Percentiles rank a stretch among this genome's conserved stretches.
Conservation (phyloP, 1,284 basidiomycete genomes). For the Rhodotorula glutinis region DNA sequence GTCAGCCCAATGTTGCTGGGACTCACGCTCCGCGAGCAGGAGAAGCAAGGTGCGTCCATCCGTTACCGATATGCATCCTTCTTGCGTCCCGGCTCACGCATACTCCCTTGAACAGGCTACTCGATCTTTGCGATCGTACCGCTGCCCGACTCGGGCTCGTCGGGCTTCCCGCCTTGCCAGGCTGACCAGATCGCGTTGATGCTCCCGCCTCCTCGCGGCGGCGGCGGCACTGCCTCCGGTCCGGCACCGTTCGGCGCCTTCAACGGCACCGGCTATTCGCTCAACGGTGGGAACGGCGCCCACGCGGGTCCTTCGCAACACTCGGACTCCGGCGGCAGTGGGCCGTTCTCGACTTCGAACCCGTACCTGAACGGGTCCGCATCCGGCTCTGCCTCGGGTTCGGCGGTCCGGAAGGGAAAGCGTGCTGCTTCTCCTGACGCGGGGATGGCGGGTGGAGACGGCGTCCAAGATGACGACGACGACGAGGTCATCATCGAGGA, state of each 20-base stretch:
- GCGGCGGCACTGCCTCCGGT: neutral
- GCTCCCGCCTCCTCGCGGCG: constrained; percentile 18
- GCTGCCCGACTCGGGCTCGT: constrained; percentile 51
- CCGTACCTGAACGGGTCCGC: no score
- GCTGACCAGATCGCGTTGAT: constrained; percentile 64
- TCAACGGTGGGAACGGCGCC: neutral
- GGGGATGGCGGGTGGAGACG: neutral
- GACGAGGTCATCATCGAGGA: constrained; percentile 26
- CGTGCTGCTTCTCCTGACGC: constrained; percentile 1
- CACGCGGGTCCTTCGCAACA: constrained; percentile 1
- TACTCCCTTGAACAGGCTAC: constrained; percentile 64
- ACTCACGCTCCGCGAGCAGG: constrained; percentile 82
- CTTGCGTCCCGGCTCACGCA: no score
- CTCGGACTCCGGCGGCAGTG: neutral
- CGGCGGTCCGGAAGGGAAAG: constrained; percentile 5
- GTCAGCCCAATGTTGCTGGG: constrained; percentile 76
- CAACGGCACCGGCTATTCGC: constrained; percentile 6
- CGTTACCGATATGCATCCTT: neutral
- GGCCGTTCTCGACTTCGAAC: neutral
- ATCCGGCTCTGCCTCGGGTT: neutral
- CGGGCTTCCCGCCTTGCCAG: constrained; percentile 51
- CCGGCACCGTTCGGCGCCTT: constrained; percentile 2
- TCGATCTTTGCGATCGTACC: constrained; percentile 72
- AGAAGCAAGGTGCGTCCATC: constrained; percentile 46
- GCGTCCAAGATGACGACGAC: constrained; percentile 10